Evolutionary conservation across 2,329 filamentous ascomycete genomes (phyloP).

Genomic region (Spiromastix sp.): DNA sequence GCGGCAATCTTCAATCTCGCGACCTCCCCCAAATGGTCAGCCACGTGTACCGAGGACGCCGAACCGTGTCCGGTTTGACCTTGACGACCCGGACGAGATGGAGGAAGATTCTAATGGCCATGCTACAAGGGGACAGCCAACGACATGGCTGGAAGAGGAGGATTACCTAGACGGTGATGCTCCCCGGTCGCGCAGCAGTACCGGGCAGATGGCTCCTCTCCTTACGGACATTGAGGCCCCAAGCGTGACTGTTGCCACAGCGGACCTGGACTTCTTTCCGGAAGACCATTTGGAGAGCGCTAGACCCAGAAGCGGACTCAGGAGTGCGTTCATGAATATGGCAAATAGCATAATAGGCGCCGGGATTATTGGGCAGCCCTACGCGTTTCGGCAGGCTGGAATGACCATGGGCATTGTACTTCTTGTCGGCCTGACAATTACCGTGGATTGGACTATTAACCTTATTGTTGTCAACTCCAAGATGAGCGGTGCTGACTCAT

Average conservation of each 20-base stretch:
- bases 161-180: constrained; percentile 45
- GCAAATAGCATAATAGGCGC: constrained; percentile 91
- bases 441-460: constrained; percentile 95
- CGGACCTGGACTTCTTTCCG: constrained; percentile 45
- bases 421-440: constrained; percentile 66
- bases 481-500: constrained; percentile 83
- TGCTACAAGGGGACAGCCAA: constrained; percentile 10
- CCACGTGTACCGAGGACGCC: constrained; percentile 56
- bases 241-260: constrained; percentile 59
- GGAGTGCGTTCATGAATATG: constrained; percentile 98
- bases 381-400: constrained; percentile 89
- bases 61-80: constrained; percentile 66
- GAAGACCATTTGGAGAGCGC: constrained; percentile 50
- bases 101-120: constrained; percentile 24
- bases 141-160: constrained; percentile 46
- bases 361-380: constrained; percentile 73
- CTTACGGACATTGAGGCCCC: constrained; percentile 78
- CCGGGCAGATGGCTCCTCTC: constrained; percentile 52
- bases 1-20: constrained; percentile 33
- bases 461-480: constrained; percentile 97
- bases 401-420: constrained; percentile 69
- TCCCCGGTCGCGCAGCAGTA: constrained; percentile 27
- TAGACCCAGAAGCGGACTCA: constrained; percentile 74
- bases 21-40: constrained; percentile 28
- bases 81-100: constrained; percentile 23